phyloP scores from a whole-genome alignment of 1,139 yeast genomes.

The Sugiyamaella grinbergsii region DNA sequence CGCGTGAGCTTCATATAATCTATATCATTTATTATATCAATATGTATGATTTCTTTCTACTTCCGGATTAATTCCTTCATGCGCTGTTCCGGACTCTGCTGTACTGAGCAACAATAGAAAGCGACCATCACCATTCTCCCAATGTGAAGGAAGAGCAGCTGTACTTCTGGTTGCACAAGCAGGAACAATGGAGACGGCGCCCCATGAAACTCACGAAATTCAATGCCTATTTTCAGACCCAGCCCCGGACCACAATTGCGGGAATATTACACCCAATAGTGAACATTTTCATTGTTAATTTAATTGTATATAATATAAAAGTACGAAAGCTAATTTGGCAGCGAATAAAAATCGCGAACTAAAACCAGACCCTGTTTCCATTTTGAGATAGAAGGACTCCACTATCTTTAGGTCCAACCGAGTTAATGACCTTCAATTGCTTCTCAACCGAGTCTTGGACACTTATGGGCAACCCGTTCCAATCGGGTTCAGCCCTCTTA shows the following conservation, averaged over 20 bases:
- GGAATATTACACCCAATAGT: too few relatives aligned
- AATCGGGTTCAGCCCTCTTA: conserved; percentile 7
- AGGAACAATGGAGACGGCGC: too few relatives aligned
- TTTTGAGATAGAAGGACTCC: conserved; percentile 12
- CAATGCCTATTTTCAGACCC: too few relatives aligned
- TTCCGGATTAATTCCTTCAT: background rate
- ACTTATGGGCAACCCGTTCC: conserved; percentile 9
- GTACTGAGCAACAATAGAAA: background rate
- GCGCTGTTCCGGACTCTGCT: background rate
- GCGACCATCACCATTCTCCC: background rate
- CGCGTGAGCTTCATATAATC: background rate
- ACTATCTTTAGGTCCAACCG: conserved; percentile 5
- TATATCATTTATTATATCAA: too few relatives aligned
- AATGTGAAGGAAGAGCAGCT: too few relatives aligned
- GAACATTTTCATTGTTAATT: background rate
- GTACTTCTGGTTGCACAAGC: too few relatives aligned
- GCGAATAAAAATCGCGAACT: too few relatives aligned
- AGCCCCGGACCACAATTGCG: too few relatives aligned
- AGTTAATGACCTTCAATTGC: conserved; percentile 13
- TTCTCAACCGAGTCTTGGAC: conserved; percentile 16
- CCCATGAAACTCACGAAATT: too few relatives aligned
- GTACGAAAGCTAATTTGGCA: too few relatives aligned
- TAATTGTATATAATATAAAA: background rate
- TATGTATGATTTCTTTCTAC: background rate
- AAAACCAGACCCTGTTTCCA: conserved; percentile 10